Base-by-base conservation (phyloP, 345 rosid species). In the Crucihimalaya himalaica region DNA sequence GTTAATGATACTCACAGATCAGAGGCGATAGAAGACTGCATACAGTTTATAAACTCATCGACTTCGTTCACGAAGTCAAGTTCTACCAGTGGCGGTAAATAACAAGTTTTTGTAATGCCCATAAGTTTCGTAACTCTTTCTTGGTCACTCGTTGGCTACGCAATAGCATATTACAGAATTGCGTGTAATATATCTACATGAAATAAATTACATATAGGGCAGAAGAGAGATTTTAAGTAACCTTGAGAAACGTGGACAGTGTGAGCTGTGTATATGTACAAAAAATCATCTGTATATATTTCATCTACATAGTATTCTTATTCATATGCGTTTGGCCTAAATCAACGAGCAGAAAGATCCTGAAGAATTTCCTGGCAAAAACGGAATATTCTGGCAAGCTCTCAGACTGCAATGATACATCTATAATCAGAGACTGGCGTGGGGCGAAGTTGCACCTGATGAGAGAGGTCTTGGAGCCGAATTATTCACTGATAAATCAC, bases 1-100 rank as follows among this genome's bases (percentile, higher is more conserved):
- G 20, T 21, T 1, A 51, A 35, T 45, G 96, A 93, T 76, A 64
- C 83, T 21, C 81, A 81, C n/a, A 85, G 89, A 77, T 82, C 72
- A 65, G 87, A 88, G 63, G 90, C 93, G 5, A 88, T 93, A 28
- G 84, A 90, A 32, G 97, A 89, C 70, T 93, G 98, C 81, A 93
- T 93, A 46, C 80, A 88, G 71, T 93, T 90, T 81, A 88, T 93
- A 43, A 86, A 93, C 78, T 80, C 89, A 1, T 85, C 96, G 0
- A 54, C 91, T 43, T 76, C 87, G 3, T 67, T 85, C 55, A 78
- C 85, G 2, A 80, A 87, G 77, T 87, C 90, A 28, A 83, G 61
- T 47, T 83, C 92, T 58, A 67, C 70, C 35, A 19, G 82, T 63
- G 53, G 50, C 20, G 34, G 66, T 61, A 25, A 83, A 27, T 32